phyloP scores from a whole-genome alignment of 108 stramenopile genomes.

The Aurantiochytrium sp. region DNA sequence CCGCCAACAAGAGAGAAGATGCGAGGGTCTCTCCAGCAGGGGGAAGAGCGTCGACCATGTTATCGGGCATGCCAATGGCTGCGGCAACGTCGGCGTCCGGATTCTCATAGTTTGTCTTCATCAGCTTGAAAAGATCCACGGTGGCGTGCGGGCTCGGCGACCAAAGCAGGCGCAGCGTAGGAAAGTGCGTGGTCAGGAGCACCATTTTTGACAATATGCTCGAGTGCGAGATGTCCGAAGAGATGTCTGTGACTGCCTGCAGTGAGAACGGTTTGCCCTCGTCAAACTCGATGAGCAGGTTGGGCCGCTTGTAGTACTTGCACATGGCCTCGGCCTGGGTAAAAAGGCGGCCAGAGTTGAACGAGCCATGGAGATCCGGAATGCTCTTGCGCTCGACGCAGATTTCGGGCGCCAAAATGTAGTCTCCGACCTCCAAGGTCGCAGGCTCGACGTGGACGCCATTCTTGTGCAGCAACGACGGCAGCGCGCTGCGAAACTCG shows the following conservation, averaged over 20 bases:
- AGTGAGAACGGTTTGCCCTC: constrained; percentile 80
- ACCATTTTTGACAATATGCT: constrained; percentile 78
- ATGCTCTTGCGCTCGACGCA: constrained; percentile 92
- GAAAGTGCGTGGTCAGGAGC: constrained; percentile 78
- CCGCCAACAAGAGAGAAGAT: neutral
- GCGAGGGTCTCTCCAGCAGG: neutral
- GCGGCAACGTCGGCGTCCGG: constrained; percentile 76
- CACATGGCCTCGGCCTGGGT: constrained; percentile 86
- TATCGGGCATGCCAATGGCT: constrained; percentile 71
- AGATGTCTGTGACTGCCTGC: constrained; percentile 70
- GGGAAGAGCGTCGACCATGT: neutral
- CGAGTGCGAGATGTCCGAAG: constrained; percentile 73
- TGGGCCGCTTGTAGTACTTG: constrained; percentile 79
- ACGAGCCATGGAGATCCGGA: constrained; percentile 85
- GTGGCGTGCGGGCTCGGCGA: constrained; percentile 85
- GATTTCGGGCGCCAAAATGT: constrained; percentile 87
- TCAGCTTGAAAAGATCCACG: constrained; percentile 73
- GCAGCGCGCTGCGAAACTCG: constrained; percentile 90
- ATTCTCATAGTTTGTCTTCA: constrained; percentile 76
- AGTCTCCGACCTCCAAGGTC: constrained; percentile 90
- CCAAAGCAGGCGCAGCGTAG: constrained; percentile 85
- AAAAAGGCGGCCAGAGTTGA: constrained; percentile 84
- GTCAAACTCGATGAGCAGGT: constrained; percentile 86
- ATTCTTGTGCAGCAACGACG: constrained; percentile 87
- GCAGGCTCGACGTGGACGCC: constrained; percentile 81